These are phyloP conservation scores for Trichocomaceae sp. DNA, from an alignment of 2,329 filamentous ascomycete species.

Conservation along the genomic window DNA sequence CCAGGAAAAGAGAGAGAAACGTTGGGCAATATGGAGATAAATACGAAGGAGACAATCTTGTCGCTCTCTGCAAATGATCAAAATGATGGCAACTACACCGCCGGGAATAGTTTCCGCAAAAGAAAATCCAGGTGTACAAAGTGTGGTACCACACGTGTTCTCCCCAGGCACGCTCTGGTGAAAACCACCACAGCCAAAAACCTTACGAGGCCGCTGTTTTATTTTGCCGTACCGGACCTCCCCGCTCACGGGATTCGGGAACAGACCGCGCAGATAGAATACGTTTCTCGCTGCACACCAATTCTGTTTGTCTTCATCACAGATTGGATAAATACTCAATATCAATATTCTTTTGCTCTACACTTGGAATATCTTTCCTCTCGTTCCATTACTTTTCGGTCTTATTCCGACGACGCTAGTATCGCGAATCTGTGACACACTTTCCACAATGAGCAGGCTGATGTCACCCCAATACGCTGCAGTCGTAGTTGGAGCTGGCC, in stretches of 20 bases:
- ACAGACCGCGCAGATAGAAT: not conserved
- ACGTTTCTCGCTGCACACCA: not conserved
- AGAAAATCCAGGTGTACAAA: not conserved
- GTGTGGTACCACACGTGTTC: constrained; percentile 1
- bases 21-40: not conserved
- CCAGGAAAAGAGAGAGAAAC: not conserved
- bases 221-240: not conserved
- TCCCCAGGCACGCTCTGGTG: not conserved
- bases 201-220: not conserved
- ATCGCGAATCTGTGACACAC: not conserved
- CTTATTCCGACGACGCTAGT: not conserved
- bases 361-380: not conserved
- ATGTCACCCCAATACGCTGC: constrained; percentile 41
- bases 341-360: not conserved
- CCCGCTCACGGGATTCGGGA: not conserved
- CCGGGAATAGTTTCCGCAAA: not conserved
- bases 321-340: not conserved
- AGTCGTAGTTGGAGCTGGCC: constrained; percentile 54
- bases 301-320: not conserved
- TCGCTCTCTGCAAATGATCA: no score
- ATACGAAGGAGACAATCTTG: not conserved
- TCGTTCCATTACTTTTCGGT: not conserved
- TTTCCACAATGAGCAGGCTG: constrained; percentile 18
- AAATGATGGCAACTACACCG: not conserved
- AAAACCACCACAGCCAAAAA: not conserved